phyloP scores from a whole-genome alignment of 495 filamentous ascomycete genomes.

The Talaromyces ruber region DNA sequence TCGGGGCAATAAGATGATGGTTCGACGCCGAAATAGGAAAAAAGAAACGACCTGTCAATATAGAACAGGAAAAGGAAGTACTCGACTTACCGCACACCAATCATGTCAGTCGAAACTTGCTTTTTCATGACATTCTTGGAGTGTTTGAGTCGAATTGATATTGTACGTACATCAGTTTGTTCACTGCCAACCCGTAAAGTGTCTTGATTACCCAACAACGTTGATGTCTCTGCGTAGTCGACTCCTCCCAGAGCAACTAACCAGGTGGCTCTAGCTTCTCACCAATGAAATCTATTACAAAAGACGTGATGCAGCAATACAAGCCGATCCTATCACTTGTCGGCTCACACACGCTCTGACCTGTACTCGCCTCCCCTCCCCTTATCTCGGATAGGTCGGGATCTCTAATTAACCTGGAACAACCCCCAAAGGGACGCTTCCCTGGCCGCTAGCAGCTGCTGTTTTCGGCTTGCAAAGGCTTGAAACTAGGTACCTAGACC shows the following conservation, averaged over 20 bases:
- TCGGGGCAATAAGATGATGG: background rate
- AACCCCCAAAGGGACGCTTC: background rate
- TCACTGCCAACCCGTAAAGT: background rate
- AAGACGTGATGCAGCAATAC: background rate
- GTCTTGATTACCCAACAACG: background rate
- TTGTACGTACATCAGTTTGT: background rate
- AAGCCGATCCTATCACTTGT: background rate
- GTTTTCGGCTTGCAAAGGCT: background rate
- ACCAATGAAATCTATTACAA: background rate
- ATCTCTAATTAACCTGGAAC: background rate
- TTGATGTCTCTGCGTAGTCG: background rate
- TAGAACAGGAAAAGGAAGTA: background rate
- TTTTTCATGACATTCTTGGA: background rate
- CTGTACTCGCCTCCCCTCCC: background rate
- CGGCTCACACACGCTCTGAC: background rate
- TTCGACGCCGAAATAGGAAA: background rate
- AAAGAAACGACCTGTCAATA: background rate
- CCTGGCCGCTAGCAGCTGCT: background rate
- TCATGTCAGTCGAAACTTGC: background rate
- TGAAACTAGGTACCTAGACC: background rate
- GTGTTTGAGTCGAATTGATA: background rate
- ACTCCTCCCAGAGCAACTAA: background rate
- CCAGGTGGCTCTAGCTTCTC: background rate
- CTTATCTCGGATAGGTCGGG: background rate
- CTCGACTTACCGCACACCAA: background rate